Base-by-base conservation (phyloP, 2,329 filamentous ascomycete genomes). In the Tolypocladium tropicale region DNA sequence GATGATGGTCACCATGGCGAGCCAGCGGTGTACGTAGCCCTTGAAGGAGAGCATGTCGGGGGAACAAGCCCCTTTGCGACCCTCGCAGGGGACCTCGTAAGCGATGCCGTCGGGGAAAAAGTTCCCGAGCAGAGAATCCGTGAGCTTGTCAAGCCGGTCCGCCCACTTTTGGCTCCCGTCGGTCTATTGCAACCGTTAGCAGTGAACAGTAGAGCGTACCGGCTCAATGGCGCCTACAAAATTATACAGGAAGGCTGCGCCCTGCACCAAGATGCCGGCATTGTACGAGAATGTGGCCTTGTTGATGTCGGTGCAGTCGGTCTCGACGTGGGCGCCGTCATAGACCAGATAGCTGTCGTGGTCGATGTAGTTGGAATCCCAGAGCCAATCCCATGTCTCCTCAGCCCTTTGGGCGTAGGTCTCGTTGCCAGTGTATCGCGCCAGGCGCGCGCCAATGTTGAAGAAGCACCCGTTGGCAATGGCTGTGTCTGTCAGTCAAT, bases 31-130 rank as follows among this genome's bases (percentile, higher is more conserved):
- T 21, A 89, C 74, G 57, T 85, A 84, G 41, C 85, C 86, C 70
- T 89, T 89, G 79, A 87, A 91, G 2, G 82, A 82, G 58, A 82
- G 70, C 76, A 90, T 88, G 63, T 93, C 89, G 52, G 80, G 76
- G 57, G 85, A 85, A 74, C 89, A 93, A 23, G 72, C 78, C 25
- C 65, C 71, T 3, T 76, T 72, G 32, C 67, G 63, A 36, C 65
- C 63, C 62, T 90, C 87, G 71, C 89, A 93, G 14, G 83, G 75
- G 3, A 81, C 71, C 68, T 93, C 89, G 56, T 74, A 82, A 62
- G 88, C 83, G 61, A 86, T 75, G 46, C 77, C 77, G 16, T 81
- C 70, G 46, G 75, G 74, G 71, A 82, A 83, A 70, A 83, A 83
- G 58, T 74, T 70, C n/a, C 71, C 64, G 21, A 79, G 58, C 1